Evolutionary conservation across 495 filamentous ascomycete species (phyloP).

Genomic region (Aspergillus saccharolyticus): DNA sequence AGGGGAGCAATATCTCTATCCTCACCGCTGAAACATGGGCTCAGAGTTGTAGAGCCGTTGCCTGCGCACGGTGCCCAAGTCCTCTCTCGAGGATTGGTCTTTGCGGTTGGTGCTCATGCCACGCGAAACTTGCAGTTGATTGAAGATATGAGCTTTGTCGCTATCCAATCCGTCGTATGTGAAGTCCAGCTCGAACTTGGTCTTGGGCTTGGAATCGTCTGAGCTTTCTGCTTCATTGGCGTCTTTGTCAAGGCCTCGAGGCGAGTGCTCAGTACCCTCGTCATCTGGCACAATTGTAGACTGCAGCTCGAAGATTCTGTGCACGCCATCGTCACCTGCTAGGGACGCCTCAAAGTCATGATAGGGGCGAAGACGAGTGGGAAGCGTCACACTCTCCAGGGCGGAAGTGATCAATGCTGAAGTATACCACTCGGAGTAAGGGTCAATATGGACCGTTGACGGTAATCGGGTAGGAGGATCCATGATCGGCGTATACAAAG

Average conservation of each 20-base stretch:
- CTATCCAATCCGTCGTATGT: constrained; percentile 40
- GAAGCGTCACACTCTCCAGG: constrained; percentile 75
- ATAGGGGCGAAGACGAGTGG: constrained; percentile 60
- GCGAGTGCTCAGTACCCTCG: constrained; percentile 8
- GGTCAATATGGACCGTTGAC: constrained; percentile 56
- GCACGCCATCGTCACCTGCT: constrained; percentile 67
- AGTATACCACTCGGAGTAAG: constrained; percentile 70
- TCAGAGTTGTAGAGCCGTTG: constrained; percentile 34
- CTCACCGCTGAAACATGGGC: constrained; percentile 59
- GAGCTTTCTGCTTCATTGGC: neutral
- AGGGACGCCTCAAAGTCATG: constrained; percentile 64
- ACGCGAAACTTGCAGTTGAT: constrained; percentile 48
- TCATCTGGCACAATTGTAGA: constrained; percentile 40
- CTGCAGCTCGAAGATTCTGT: constrained; percentile 72
- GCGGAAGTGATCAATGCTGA: constrained; percentile 73
- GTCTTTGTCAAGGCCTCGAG: constrained; percentile 14
- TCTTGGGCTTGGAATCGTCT: constrained; percentile 22
- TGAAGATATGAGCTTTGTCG: constrained; percentile 55
- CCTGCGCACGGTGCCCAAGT: constrained; percentile 31
- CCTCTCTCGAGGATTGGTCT: constrained; percentile 21
- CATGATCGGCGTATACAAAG: constrained; percentile 74
- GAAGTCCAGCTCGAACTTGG: constrained; percentile 55
- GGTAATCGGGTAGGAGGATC: constrained; percentile 55
- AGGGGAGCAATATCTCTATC: constrained; percentile 8
- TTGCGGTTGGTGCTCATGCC: constrained; percentile 37